Percentiles rank a stretch among this genome's conserved stretches.
phyloP scores from a whole-genome alignment of 192 early-diverging fungal species.

The Umbelopsis sp. region DNA sequence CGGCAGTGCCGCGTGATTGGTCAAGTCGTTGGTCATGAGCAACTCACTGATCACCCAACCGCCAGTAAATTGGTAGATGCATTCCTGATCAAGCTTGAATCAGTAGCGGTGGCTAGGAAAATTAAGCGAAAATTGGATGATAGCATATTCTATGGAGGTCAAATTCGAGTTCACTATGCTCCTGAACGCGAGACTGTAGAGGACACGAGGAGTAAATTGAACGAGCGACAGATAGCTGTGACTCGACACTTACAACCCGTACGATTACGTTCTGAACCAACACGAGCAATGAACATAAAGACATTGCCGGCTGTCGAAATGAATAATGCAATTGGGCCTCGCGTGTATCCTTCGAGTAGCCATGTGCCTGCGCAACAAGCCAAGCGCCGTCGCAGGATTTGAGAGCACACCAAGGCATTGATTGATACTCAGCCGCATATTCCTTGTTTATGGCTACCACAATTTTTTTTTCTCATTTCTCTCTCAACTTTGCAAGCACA shows the following conservation, averaged over 20 bases:
- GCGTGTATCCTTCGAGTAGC: background rate
- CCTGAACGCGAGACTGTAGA: constrained; percentile 46
- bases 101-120: constrained; percentile 32
- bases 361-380: background rate
- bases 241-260: background rate
- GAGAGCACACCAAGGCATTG: background rate
- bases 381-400: constrained; percentile 13
- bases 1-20: constrained; percentile 21
- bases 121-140: constrained; percentile 45
- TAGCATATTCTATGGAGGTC: constrained; percentile 37
- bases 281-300: background rate
- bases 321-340: background rate
- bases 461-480: background rate
- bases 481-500: background rate
- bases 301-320: background rate
- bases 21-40: constrained; percentile 13
- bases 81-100: constrained; percentile 31
- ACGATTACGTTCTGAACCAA: background rate
- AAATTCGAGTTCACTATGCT: constrained; percentile 41
- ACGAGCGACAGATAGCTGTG: constrained; percentile 34
- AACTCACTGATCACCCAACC: constrained; percentile 29
- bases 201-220: constrained; percentile 46
- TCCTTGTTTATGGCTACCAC: background rate
- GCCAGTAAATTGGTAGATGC: constrained; percentile 35
- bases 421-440: constrained; percentile 11